A percentile compares a stretch with the other conserved stretches of the same genome.
Conservation (phyloP, 2,329 filamentous ascomycete species). For the Colletotrichum sp. region DNA sequence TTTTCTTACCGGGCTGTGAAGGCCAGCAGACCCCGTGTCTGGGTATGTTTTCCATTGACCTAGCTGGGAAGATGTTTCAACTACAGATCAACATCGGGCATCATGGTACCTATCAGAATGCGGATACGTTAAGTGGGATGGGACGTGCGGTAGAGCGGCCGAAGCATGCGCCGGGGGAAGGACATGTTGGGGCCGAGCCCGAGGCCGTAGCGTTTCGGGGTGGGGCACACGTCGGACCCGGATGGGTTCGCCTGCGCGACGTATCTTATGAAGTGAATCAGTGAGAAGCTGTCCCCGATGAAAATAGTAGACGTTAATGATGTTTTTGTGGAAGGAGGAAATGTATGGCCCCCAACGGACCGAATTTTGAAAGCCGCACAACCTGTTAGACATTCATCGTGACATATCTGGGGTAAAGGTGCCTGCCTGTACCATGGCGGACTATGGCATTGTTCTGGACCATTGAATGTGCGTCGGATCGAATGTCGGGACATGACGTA, state of each 20-base stretch:
- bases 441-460: not conserved
- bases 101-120: not conserved
- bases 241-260: not conserved
- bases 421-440: not conserved
- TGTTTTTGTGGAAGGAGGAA: not conserved
- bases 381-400: not conserved
- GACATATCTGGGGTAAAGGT: not conserved
- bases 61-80: not conserved
- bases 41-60: not conserved
- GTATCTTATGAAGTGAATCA: rapidly evolving
- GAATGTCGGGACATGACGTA: not conserved
- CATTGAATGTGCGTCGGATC: not conserved
- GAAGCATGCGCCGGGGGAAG: not conserved
- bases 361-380: not conserved
- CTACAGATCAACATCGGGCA: not conserved
- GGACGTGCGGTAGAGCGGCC: not conserved
- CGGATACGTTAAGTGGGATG: not conserved
- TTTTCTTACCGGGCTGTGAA: not conserved
- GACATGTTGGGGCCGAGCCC: not conserved
- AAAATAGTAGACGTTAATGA: not conserved
- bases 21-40: not conserved
- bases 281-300: not conserved
- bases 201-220: not conserved
- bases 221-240: not conserved
- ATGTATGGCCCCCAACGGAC: not conserved